phyloP scores from a whole-genome alignment of 2,329 filamentous ascomycete species.

The Stemphylium vesicarium region DNA sequence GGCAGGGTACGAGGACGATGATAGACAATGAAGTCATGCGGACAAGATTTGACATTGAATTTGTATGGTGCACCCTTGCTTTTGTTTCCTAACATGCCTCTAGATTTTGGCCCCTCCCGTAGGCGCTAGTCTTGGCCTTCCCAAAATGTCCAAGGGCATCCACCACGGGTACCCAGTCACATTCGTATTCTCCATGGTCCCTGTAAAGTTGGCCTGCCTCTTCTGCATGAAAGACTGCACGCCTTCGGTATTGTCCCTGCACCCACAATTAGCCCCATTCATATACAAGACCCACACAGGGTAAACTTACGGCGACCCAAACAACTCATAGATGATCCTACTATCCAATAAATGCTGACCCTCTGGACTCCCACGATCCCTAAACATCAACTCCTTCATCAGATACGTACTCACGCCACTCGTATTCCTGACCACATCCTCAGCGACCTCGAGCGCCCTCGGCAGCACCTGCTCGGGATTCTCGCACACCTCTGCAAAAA shows the following conservation, averaged over 20 bases:
- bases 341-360: slow-evolving; percentile 74
- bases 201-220: slow-evolving; percentile 66
- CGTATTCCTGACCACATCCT: slow-evolving; percentile 70
- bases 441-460: slow-evolving; percentile 69
- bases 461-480: slow-evolving; percentile 66
- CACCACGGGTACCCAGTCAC: slow-evolving; percentile 73
- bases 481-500: slow-evolving; percentile 71
- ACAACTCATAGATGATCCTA: slow-evolving; percentile 66
- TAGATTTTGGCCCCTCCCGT: slow-evolving; percentile 40
- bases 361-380: slow-evolving; percentile 66
- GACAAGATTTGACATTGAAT: slow-evolving; percentile 1
- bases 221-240: slow-evolving; percentile 74
- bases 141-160: slow-evolving; percentile 59
- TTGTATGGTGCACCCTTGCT: not conserved
- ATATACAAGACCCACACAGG: not conserved
- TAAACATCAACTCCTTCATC: slow-evolving; percentile 75
- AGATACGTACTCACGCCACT: slow-evolving; percentile 68
- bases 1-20: slow-evolving; percentile 8
- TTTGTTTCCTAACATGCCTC: slow-evolving; percentile 2
- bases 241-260: slow-evolving; percentile 70
- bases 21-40: slow-evolving; percentile 22
- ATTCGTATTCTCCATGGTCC: slow-evolving; percentile 64
- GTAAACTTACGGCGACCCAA: slow-evolving; percentile 54
- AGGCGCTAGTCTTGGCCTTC: slow-evolving; percentile 47
- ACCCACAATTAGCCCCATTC: slow-evolving; percentile 1